phyloP scores from a whole-genome alignment of 805 yeast genomes.

The Candida arabinofermentans region DNA sequence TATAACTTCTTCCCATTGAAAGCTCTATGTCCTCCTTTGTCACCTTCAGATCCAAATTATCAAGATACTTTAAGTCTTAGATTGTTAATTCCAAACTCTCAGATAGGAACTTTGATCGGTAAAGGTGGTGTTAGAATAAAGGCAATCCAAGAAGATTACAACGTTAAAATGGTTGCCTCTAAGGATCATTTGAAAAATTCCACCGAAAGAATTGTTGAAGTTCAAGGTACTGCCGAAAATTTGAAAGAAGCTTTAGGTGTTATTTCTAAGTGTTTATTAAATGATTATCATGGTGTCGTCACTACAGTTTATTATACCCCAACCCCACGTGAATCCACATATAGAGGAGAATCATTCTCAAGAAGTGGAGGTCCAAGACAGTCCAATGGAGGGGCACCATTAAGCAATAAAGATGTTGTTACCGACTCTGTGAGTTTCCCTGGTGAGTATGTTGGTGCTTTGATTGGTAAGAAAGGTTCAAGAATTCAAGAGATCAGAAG shows the following conservation, averaged over 20 bases:
- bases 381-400: conserved; percentile 6
- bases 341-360: conserved; percentile 8
- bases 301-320: conserved; percentile 66
- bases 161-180: conserved; percentile 82
- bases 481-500: conserved; percentile 84
- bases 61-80: conserved; percentile 57
- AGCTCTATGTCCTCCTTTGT: conserved; percentile 50
- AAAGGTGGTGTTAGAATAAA: conserved; percentile 78
- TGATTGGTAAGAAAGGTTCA: conserved; percentile 82
- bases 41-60: conserved; percentile 47
- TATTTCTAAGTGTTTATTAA: conserved; percentile 67
- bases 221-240: conserved; percentile 72
- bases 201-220: conserved; percentile 80
- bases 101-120: conserved; percentile 87
- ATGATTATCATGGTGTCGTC: conserved; percentile 65
- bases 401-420: conserved; percentile 27
- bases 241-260: conserved; percentile 54
- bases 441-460: conserved; percentile 81
- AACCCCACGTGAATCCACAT: conserved; percentile 22
- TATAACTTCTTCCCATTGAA: conserved; percentile 58
- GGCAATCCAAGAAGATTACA: conserved; percentile 62
- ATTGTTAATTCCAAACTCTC: conserved; percentile 74
- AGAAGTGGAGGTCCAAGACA: conserved; percentile 3
- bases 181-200: conserved; percentile 78
- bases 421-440: conserved; percentile 57